Base-by-base conservation (phyloP, 768 basidiomycete genomes). In the Termitomyces sp. region DNA sequence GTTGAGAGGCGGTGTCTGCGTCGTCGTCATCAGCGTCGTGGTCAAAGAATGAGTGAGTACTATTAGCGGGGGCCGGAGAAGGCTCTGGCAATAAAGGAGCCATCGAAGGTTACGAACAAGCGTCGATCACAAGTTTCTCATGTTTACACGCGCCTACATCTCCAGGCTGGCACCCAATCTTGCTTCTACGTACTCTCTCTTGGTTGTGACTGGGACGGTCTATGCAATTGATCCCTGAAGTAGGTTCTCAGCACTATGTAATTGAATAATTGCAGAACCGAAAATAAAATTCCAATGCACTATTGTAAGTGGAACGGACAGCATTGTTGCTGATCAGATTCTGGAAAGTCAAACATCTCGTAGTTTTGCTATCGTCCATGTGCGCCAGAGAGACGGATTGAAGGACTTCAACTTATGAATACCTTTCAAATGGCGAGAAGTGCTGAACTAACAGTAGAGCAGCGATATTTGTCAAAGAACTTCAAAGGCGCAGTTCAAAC, bases 1-100 rank as follows among this genome's bases (percentile, higher is more conserved):
- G 83, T 65, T 89, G 87, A 9, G 88, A 90, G 16, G 90, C 88
- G 5, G 88, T 90, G 66, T 92, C 90, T 57, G 79, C 83, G 61
- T 88, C 88, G 57, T 78, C 79, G 55, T 79, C 80, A 57, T 71
- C 70, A 16, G 70, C 64, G 29, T 74, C 72, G 28, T 56, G 65
- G 54, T 71, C 71, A 18, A 69, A 62, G 44, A 72, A 64, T 51
- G 63, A 63, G 58, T 65, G 72, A 44, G 65, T 62, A 47, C 69
- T 66, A 20, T 68, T 68, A 48, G 65, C 51, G 48, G 68, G 62
- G 18, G 62, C 57, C 50, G 71, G 75, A 45, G 73, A 72, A 26
- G 68, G 72, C 33, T 71, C 68, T 24, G 72, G 71, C 37, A 73
- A 59, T 29, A 67, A 56, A 13, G 69, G 57, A 58, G 65, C 55